Evolutionary conservation across 2,329 filamentous ascomycete genomes (phyloP), one percentile per base, ranked within the genome.

Genomic region (Lachnellula willkommii): DNA sequence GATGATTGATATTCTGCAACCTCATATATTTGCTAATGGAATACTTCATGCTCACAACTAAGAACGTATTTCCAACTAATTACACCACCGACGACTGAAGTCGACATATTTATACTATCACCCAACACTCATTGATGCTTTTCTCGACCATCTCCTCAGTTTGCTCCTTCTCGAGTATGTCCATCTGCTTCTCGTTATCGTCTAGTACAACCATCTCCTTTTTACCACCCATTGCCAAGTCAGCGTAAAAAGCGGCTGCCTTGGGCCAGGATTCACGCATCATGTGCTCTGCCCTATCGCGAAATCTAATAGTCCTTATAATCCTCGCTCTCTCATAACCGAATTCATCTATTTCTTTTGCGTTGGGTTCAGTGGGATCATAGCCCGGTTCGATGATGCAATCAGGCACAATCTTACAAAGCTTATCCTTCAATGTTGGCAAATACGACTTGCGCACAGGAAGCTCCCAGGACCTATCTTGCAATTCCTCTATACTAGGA

Each of bases 241-340:
- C 24, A 51, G n/a, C 6, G 32, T 57, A 57, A 45, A 50, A 57
- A 47, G 55, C 51, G 24, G 37, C 47, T 54, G 55, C 55, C 15
- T 50, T 51, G n/a, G 47, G 55, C 50, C 12, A 51, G 3, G 47
- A 26, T 46, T 50, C 40, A 35, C 39, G n/a, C 4, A 46, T 47
- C 15, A 47, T 39, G 17, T 20, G 20, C 40, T 55, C 42, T 46
- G 32, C 32, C 49, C 40, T 53, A 9, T 50, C 14, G 40, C 24
- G 47, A 50, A 57, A 57, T 32, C 4, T 48, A 45, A 35, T 14
- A 50, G n/a, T 45, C 17, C 42, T 47, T 24, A 39, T 5, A 57
- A 17, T 43, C 40, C 14, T 53, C 26, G 40, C 47, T 35, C 5
- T 50, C 14, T 52, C 17, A 53, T 50, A 51, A 54, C 42, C 20